These are phyloP conservation scores for Corinectria fuckeliana DNA, from an alignment of 2,329 filamentous ascomycete species.

Conservation along the genomic window DNA sequence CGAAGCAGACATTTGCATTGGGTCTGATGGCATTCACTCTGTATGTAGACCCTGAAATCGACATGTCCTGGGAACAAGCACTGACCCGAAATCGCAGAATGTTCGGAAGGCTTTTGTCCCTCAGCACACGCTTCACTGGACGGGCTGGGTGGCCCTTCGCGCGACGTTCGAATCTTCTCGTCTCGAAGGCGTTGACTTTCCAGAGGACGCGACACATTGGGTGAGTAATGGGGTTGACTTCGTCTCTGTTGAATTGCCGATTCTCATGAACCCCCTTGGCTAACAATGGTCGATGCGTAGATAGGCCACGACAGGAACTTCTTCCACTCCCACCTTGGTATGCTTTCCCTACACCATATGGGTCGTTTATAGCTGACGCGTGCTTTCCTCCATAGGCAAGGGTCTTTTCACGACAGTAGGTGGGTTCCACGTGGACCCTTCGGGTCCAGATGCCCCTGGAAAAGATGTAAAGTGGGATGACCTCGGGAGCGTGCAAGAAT, in stretches of 20 bases:
- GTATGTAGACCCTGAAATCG: slow-evolving; percentile 13
- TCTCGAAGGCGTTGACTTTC: slow-evolving; percentile 48
- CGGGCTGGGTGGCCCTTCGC: slow-evolving; percentile 52
- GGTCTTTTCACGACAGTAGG: slow-evolving; percentile 52
- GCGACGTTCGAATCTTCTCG: slow-evolving; percentile 52
- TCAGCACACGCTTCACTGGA: slow-evolving; percentile 47
- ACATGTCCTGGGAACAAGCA: neutral
- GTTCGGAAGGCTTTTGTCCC: slow-evolving; percentile 53
- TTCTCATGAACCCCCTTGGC: neutral
- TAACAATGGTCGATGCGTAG: neutral
- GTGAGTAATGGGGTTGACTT: slow-evolving; percentile 1
- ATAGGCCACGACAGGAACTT: slow-evolving; percentile 36
- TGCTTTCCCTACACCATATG: neutral
- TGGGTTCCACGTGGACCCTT: slow-evolving; percentile 46
- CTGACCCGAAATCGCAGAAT: slow-evolving; percentile 1
- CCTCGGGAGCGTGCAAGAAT: slow-evolving; percentile 43
- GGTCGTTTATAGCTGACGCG: neutral
- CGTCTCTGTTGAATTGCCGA: neutral
- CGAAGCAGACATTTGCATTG: slow-evolving; percentile 56
- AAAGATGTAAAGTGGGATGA: slow-evolving; percentile 47
- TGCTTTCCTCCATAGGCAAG: slow-evolving; percentile 8
- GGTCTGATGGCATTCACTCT: slow-evolving; percentile 61
- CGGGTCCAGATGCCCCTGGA: slow-evolving; percentile 40
- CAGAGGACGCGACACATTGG: slow-evolving; percentile 50
- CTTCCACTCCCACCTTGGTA: slow-evolving; percentile 51